These are phyloP conservation scores for Scenedesmus sp. DNA, from an alignment of 163 green algal genomes.

Conservation along the genomic window DNA sequence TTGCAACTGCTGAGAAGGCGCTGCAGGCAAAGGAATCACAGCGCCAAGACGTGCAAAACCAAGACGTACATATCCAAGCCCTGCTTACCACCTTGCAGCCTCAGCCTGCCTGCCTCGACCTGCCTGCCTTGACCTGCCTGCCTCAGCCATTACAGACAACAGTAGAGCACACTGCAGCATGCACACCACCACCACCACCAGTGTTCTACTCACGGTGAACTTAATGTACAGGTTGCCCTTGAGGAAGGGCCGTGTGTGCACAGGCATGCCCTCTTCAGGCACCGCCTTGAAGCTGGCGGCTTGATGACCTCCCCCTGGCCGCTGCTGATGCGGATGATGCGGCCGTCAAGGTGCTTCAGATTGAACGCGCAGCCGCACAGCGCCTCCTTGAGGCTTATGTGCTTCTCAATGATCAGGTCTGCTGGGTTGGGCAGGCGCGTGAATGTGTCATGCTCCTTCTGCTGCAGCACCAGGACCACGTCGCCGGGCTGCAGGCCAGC, in stretches of 20 bases:
- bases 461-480: conserved; percentile 90
- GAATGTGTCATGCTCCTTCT: conserved; percentile 91
- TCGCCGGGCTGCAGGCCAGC: conserved; percentile 77
- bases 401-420: conserved; percentile 92
- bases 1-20: background rate
- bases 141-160: too few relatives aligned
- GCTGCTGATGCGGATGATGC: conserved; percentile 81
- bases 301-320: conserved; percentile 91
- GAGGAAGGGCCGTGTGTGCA: conserved; percentile 91
- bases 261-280: conserved; percentile 97
- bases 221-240: conserved; percentile 99
- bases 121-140: too few relatives aligned
- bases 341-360: conserved; percentile 93
- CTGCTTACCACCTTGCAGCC: background rate
- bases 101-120: too few relatives aligned
- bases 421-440: conserved; percentile 76
- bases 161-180: too few relatives aligned
- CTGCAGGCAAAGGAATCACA: background rate
- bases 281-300: conserved; percentile 87
- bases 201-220: conserved; percentile 86
- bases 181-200: background rate
- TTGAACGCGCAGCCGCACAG: conserved; percentile 90
- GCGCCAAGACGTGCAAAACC: too few relatives aligned
- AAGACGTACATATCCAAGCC: too few relatives aligned
- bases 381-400: conserved; percentile 90